phyloP scores from a whole-genome alignment of 768 basidiomycete genomes.

The Tylopilus plumbeoviolaceoides region DNA sequence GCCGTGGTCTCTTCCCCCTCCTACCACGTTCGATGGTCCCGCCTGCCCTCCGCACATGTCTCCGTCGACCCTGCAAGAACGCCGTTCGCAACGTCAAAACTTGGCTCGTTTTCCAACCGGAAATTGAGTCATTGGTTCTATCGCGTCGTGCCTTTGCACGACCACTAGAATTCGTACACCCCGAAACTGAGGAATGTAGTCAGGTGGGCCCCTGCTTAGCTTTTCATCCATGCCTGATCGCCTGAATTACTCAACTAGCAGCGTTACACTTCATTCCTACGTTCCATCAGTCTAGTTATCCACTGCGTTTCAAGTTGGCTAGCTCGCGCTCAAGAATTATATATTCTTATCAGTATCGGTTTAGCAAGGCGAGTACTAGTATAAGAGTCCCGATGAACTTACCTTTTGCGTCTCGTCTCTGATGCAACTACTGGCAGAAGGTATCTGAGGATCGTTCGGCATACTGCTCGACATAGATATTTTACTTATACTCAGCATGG shows the following conservation, averaged over 20 bases:
- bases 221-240: not conserved
- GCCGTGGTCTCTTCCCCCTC: constrained; percentile 38
- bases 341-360: no score
- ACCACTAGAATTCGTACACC: constrained; percentile 30
- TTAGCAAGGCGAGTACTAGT: no score
- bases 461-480: no score
- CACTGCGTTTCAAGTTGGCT: no score
- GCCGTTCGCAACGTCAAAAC: constrained; percentile 11
- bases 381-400: not conserved
- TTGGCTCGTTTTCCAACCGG: not conserved
- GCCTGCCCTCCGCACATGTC: constrained; percentile 33
- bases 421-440: not conserved
- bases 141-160: constrained; percentile 13
- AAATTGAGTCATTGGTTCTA: not conserved
- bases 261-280: constrained; percentile 5
- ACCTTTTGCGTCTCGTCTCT: not conserved
- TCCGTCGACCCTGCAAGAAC: constrained; percentile 6
- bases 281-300: constrained; percentile 1
- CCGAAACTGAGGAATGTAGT: constrained; percentile 9
- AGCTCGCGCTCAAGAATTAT: not conserved
- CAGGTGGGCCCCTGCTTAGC: no score
- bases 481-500: no score
- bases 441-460: no score
- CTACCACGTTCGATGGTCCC: constrained; percentile 48
- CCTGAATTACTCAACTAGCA: not conserved